These are phyloP conservation scores for Cladosporium sp. DNA, from an alignment of 2,329 filamentous ascomycete species.

Conservation along the genomic window DNA sequence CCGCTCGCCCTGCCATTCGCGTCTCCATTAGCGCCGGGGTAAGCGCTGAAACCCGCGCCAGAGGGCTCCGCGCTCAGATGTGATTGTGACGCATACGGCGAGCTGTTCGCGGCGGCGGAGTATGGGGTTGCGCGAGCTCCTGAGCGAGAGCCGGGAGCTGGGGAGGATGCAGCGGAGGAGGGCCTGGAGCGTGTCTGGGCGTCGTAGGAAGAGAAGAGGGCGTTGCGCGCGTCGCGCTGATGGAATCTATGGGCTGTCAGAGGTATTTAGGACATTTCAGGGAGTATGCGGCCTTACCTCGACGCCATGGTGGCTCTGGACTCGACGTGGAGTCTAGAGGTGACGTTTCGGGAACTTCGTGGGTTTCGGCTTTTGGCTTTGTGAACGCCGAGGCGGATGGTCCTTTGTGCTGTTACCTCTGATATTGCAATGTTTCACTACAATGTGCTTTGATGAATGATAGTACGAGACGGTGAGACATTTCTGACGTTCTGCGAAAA, in stretches of 20 bases:
- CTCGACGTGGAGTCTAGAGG: conserved; percentile 8
- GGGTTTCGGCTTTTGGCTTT: conserved; percentile 4
- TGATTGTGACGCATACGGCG: conserved; percentile 15
- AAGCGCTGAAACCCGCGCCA: conserved; percentile 20
- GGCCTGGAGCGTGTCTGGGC: conserved; percentile 24
- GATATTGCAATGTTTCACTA: background rate
- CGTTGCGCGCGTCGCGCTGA: conserved; percentile 35
- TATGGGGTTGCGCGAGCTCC: conserved; percentile 19
- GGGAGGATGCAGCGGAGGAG: conserved; percentile 26
- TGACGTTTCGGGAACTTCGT: conserved; percentile 7
- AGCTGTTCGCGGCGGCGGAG: conserved; percentile 20
- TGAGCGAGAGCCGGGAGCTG: conserved; percentile 17
- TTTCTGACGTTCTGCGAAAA: background rate
- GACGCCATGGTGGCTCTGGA: conserved; percentile 10
- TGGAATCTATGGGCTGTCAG: conserved; percentile 4
- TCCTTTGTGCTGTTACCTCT: conserved; percentile 1
- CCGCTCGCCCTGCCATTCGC: conserved; percentile 16
- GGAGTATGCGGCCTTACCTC: background rate
- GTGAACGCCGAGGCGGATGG: background rate
- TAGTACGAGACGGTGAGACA: background rate
- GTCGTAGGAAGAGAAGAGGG: conserved; percentile 36
- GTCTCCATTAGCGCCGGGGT: conserved; percentile 22
- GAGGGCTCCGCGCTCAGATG: conserved; percentile 13
- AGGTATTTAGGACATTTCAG: background rate
- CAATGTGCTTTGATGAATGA: background rate